These are phyloP conservation scores for Didymella sp. DNA, from an alignment of 2,329 filamentous ascomycete species.

Conservation along the genomic window DNA sequence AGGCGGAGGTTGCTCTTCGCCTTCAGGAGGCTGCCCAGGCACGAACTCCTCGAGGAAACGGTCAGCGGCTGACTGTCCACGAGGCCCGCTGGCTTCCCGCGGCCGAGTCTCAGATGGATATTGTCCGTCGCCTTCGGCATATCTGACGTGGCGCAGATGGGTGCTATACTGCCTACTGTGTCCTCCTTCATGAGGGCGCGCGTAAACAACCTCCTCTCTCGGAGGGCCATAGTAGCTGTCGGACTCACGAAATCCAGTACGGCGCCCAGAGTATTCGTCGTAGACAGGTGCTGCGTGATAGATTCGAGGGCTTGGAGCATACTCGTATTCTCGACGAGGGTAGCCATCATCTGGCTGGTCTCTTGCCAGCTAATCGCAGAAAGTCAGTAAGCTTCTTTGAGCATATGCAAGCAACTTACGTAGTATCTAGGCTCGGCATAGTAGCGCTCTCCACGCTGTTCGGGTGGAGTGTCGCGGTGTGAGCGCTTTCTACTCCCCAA, in stretches of 20 bases:
- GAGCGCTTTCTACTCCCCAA: slow-evolving; percentile 31
- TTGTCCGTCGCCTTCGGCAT: slow-evolving; percentile 36
- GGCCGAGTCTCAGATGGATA: slow-evolving; percentile 31
- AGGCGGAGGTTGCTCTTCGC: slow-evolving; percentile 25
- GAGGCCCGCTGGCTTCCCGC: slow-evolving; percentile 31
- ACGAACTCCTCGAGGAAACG: slow-evolving; percentile 46
- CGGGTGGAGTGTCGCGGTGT: slow-evolving; percentile 34
- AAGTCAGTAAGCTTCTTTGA: not conserved
- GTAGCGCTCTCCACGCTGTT: slow-evolving; percentile 40
- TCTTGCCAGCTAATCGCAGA: slow-evolving; percentile 31
- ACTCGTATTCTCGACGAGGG: slow-evolving; percentile 40
- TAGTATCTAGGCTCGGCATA: slow-evolving; percentile 45
- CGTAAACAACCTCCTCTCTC: slow-evolving; percentile 37
- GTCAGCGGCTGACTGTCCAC: slow-evolving; percentile 43
- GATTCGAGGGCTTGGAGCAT: slow-evolving; percentile 39
- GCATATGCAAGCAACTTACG: slow-evolving; percentile 36
- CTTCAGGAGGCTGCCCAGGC: slow-evolving; percentile 27
- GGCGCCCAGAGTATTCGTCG: slow-evolving; percentile 41
- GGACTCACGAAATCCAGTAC: slow-evolving; percentile 43
- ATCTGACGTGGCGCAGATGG: slow-evolving; percentile 38
- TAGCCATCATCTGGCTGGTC: slow-evolving; percentile 42
- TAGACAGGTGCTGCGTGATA: slow-evolving; percentile 38
- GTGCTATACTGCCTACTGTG: slow-evolving; percentile 38
- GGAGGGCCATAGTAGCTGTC: slow-evolving; percentile 40
- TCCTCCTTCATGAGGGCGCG: slow-evolving; percentile 38